Percentiles rank a stretch among this genome's conserved stretches.
phyloP scores from a whole-genome alignment of 805 yeast genomes.

The Yarrowia divulgata region DNA sequence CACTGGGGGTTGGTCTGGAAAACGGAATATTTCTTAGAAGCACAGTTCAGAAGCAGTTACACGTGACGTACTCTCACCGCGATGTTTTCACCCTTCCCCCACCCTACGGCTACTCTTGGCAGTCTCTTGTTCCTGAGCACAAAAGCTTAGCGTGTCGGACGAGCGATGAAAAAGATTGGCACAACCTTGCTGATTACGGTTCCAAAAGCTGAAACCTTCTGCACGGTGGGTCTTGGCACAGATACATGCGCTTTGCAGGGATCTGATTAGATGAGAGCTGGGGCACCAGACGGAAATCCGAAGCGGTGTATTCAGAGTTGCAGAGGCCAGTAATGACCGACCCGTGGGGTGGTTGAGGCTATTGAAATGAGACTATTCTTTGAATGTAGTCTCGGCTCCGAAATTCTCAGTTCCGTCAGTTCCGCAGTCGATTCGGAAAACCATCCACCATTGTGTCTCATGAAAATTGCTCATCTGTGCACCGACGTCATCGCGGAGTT shows the following conservation, averaged over 20 bases:
- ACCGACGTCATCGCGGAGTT: slow-evolving; percentile 24
- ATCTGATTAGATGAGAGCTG: slow-evolving; percentile 12
- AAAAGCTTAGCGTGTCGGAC: slow-evolving; percentile 11
- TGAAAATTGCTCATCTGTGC: slow-evolving; percentile 13
- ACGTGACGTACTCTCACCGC: too few species aligned
- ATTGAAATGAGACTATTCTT: background rate
- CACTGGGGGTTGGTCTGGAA: too few species aligned
- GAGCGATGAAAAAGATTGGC: slow-evolving; percentile 32
- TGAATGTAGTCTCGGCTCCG: too few species aligned
- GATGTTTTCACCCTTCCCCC: background rate
- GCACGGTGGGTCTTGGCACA: slow-evolving; percentile 18
- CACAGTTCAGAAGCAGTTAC: too few species aligned
- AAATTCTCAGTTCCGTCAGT: background rate
- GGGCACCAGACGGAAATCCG: background rate
- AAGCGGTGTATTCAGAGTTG: background rate
- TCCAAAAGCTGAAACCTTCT: background rate
- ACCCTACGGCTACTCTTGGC: slow-evolving; percentile 23
- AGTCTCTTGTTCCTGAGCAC: slow-evolving; percentile 13
- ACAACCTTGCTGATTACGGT: background rate
- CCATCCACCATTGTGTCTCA: background rate
- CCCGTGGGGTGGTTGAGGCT: background rate
- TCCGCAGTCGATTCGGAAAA: background rate
- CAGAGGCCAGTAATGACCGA: background rate
- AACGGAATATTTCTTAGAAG: too few species aligned
- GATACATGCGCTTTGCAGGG: background rate